phyloP scores from a whole-genome alignment of 345 rosid genomes.

The Syzygium aromaticum region DNA sequence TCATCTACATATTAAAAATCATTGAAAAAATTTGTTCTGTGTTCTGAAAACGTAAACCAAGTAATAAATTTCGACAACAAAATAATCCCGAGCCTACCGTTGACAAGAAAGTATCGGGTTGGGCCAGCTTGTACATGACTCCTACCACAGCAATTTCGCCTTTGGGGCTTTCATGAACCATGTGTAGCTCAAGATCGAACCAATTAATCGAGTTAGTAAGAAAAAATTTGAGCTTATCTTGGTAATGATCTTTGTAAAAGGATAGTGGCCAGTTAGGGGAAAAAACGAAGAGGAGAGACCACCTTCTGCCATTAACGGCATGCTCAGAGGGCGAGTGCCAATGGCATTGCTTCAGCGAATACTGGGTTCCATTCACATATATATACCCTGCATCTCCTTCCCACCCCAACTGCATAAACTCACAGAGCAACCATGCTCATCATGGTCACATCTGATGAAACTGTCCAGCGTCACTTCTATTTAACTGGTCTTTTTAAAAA shows the following conservation, averaged over 20 bases:
- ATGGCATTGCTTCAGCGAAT: conserved; percentile 30
- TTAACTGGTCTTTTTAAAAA: background rate
- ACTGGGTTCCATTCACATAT: conserved; percentile 26
- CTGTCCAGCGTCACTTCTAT: background rate
- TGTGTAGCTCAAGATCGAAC: conserved; percentile 53
- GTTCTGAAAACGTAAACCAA: background rate
- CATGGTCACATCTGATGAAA: background rate
- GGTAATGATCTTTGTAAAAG: background rate
- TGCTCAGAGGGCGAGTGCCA: conserved; percentile 71
- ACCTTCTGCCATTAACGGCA: conserved; percentile 33
- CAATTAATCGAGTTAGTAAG: conserved; percentile 10
- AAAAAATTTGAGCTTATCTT: background rate
- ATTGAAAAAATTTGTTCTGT: background rate
- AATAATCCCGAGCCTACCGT: conserved; percentile 22
- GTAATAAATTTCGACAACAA: background rate
- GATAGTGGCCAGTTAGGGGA: background rate
- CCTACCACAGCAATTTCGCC: conserved; percentile 65
- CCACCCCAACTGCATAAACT: conserved; percentile 38
- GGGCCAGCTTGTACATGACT: conserved; percentile 56
- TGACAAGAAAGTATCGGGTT: conserved; percentile 53
- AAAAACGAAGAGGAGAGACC: background rate
- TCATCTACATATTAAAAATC: conserved; percentile 19
- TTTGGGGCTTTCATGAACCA: conserved; percentile 62
- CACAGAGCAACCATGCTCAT: background rate
- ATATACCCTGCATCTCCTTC: conserved; percentile 40